Evolutionary conservation across 192 early-diverging fungal species (phyloP).

Genomic region (Entrophospora sp.): DNA sequence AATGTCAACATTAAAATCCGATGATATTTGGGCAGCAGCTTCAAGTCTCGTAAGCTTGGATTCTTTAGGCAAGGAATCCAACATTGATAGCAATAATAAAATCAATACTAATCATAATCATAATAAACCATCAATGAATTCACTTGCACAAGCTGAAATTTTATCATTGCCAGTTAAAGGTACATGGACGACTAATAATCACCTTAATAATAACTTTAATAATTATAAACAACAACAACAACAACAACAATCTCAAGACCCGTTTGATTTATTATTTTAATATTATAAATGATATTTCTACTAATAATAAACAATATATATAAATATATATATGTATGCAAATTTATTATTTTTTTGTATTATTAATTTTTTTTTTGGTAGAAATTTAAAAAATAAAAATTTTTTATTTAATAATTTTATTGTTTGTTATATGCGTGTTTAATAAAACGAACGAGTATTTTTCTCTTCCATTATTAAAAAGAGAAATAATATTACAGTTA

Average conservation of each 20-base stretch:
- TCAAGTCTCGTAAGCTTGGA: constrained; percentile 62
- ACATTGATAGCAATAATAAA: constrained; percentile 23
- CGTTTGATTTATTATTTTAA: constrained; percentile 17
- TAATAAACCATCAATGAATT: constrained; percentile 51
- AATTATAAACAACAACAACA: not conserved
- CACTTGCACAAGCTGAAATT: constrained; percentile 23
- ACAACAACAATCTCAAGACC: constrained; percentile 7
- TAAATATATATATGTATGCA: no score
- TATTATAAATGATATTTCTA: no score
- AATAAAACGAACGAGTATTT: no score
- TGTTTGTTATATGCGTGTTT: no score
- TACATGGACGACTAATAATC: not conserved
- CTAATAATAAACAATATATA: no score
- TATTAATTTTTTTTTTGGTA: no score
- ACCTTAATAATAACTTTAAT: no score
- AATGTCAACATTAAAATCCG: constrained; percentile 25
- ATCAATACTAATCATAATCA: constrained; percentile 23
- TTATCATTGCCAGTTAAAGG: not conserved
- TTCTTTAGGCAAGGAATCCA: constrained; percentile 48
- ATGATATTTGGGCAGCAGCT: constrained; percentile 64
- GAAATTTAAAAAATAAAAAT: no score
- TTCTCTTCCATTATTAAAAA: no score
- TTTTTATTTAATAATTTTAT: no score
- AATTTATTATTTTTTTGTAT: no score
- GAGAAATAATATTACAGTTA: no score